Percentiles rank a stretch among this genome's conserved stretches.
These are phyloP conservation scores for Saccharum officinarum DNA, from an alignment of 176 grass and related monocot species.

Conservation along the genomic window DNA sequence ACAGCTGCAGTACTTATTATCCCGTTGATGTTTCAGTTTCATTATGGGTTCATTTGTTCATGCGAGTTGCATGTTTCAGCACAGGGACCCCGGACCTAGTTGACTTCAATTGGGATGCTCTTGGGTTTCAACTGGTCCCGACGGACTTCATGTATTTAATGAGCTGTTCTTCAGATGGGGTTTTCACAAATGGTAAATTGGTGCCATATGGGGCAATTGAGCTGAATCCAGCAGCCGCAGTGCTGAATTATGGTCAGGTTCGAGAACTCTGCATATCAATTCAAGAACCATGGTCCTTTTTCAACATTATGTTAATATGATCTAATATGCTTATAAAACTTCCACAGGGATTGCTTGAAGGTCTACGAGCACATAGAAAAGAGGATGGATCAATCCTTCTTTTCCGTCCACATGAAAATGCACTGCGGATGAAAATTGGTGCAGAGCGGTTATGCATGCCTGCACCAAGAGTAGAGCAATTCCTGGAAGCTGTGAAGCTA, in stretches of 20 bases:
- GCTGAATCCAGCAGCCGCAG: conserved; percentile 72
- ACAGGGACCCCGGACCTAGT: conserved; percentile 56
- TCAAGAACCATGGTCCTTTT: background rate
- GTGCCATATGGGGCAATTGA: conserved; percentile 67
- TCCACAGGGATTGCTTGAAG: conserved; percentile 82
- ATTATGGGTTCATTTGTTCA: background rate
- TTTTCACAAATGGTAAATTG: conserved; percentile 77
- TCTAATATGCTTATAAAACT: conserved; percentile 1
- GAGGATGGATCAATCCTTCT: conserved; percentile 72
- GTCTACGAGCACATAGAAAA: conserved; percentile 78
- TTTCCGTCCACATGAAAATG: conserved; percentile 85
- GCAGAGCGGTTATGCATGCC: conserved; percentile 85
- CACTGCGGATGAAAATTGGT: conserved; percentile 64
- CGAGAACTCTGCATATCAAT: background rate
- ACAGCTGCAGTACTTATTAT: background rate
- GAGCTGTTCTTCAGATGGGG: conserved; percentile 58
- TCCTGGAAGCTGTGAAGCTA: conserved; percentile 73
- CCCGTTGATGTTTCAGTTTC: background rate
- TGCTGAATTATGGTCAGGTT: conserved; percentile 98
- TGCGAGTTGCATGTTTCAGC: conserved; percentile 27
- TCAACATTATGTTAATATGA: conserved; percentile 4
- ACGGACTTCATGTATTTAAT: conserved; percentile 91
- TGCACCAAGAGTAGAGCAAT: conserved; percentile 71
- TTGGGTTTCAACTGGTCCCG: conserved; percentile 72
- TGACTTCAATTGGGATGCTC: conserved; percentile 82